These are phyloP conservation scores for Camellia oleifera DNA, from an alignment of 179 eudicot genomes.

Conservation along the genomic window DNA sequence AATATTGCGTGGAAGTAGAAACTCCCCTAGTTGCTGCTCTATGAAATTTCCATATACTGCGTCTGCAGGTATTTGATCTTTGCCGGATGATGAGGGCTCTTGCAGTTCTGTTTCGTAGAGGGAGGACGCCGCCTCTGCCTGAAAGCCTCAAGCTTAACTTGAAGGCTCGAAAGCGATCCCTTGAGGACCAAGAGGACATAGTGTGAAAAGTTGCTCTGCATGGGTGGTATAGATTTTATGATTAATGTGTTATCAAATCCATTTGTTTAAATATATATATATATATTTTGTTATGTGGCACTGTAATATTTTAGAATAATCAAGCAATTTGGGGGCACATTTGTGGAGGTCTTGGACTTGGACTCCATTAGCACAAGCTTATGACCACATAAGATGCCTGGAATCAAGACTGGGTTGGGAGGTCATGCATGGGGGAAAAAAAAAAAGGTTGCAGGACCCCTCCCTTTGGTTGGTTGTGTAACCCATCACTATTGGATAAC, in stretches of 20 bases:
- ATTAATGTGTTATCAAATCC: not conserved
- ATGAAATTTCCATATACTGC: not conserved
- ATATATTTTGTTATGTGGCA: not conserved
- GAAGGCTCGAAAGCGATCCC: slow-evolving; percentile 83
- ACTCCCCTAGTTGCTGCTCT: slow-evolving; percentile 4
- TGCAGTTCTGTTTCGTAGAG: slow-evolving; percentile 89
- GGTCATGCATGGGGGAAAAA: too few species aligned
- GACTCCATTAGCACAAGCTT: too few species aligned
- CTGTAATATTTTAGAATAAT: not conserved
- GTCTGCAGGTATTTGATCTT: slow-evolving; percentile 79
- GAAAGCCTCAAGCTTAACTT: slow-evolving; percentile 84
- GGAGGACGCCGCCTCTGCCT: slow-evolving; percentile 90
- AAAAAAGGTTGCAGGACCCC: too few species aligned
- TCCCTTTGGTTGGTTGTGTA: too few species aligned
- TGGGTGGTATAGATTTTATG: not conserved
- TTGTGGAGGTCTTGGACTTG: too few species aligned
- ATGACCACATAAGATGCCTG: too few species aligned
- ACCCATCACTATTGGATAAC: too few species aligned
- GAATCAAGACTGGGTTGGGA: too few species aligned
- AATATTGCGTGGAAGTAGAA: too few species aligned
- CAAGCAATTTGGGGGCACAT: too few species aligned
- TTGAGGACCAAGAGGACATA: slow-evolving; percentile 66
- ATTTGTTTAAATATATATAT: not conserved
- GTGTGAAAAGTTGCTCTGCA: not conserved
- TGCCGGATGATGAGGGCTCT: slow-evolving; percentile 78